A percentile compares a stretch with the other conserved stretches of the same genome.
phyloP scores from a whole-genome alignment of 768 basidiomycete genomes.

The Amanita pallidorosea region DNA sequence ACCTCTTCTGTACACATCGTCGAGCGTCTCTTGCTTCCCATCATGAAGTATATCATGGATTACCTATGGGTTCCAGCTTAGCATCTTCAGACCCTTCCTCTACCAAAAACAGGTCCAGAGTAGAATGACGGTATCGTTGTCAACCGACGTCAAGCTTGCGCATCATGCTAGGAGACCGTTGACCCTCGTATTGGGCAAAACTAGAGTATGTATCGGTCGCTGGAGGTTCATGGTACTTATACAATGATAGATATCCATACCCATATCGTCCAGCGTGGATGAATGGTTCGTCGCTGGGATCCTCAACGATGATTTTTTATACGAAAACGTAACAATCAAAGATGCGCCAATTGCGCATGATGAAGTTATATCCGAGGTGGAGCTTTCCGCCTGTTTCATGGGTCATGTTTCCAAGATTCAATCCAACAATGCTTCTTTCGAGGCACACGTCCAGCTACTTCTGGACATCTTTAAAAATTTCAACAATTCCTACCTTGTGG shows the following conservation, averaged over 20 bases:
- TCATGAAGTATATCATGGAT: slow-evolving; percentile 29
- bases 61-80: slow-evolving; percentile 15
- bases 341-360: slow-evolving; percentile 40
- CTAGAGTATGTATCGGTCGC: slow-evolving; percentile 33
- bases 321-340: slow-evolving; percentile 46
- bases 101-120: slow-evolving; percentile 12
- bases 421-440: slow-evolving; percentile 38
- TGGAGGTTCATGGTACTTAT: slow-evolving; percentile 4
- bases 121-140: slow-evolving; percentile 27
- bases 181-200: slow-evolving; percentile 33
- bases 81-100: slow-evolving; percentile 10
- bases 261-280: slow-evolving; percentile 69
- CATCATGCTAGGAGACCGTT: slow-evolving; percentile 37
- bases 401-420: slow-evolving; percentile 56
- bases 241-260: slow-evolving; percentile 61
- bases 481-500: slow-evolving; percentile 58
- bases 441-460: slow-evolving; percentile 56
- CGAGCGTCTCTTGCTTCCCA: too few species aligned
- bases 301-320: slow-evolving; percentile 78
- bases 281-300: slow-evolving; percentile 93
- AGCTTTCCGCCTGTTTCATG: slow-evolving; percentile 79
- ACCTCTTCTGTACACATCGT: too few species aligned
- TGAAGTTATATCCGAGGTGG: slow-evolving; percentile 54
- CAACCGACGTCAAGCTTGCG: slow-evolving; percentile 23
- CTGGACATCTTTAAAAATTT: slow-evolving; percentile 70